Evolutionary conservation across 2,329 filamentous ascomycete genomes (phyloP).

Genomic region (Ophiostoma ulmi): DNA sequence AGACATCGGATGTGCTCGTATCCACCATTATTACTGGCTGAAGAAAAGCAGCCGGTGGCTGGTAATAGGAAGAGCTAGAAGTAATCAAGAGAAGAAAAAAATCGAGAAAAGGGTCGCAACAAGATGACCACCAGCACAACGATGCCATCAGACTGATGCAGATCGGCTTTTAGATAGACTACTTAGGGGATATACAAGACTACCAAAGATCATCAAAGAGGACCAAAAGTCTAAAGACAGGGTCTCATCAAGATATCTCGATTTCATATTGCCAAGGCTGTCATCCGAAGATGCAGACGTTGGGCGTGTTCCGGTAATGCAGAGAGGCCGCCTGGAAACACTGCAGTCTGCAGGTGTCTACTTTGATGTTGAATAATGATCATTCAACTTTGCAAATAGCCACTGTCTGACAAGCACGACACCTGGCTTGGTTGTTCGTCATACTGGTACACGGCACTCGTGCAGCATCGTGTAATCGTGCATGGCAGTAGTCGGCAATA

Average conservation of each 20-base stretch:
- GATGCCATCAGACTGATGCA: background rate
- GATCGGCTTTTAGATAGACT: background rate
- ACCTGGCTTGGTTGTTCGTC: background rate
- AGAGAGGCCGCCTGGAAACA: conserved; percentile 3
- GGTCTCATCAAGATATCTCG: background rate
- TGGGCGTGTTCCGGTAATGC: background rate
- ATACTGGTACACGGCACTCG: background rate
- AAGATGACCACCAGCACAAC: background rate
- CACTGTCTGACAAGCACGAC: background rate
- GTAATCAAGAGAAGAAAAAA: background rate
- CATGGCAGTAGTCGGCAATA: background rate
- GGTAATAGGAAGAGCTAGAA: background rate
- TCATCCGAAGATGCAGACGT: background rate
- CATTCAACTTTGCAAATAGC: too few relatives aligned
- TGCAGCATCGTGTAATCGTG: background rate
- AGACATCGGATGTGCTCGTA: background rate
- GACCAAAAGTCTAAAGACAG: background rate
- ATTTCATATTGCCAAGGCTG: background rate
- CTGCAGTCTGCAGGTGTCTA: background rate
- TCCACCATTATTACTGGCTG: background rate
- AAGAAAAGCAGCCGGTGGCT: background rate
- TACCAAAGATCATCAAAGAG: too few relatives aligned
- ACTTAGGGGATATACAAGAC: too few relatives aligned
- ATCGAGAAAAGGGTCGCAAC: background rate
- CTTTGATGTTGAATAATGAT: too few relatives aligned